Conservation (phyloP, 257 asterid species). For the Salvia hispanica region DNA sequence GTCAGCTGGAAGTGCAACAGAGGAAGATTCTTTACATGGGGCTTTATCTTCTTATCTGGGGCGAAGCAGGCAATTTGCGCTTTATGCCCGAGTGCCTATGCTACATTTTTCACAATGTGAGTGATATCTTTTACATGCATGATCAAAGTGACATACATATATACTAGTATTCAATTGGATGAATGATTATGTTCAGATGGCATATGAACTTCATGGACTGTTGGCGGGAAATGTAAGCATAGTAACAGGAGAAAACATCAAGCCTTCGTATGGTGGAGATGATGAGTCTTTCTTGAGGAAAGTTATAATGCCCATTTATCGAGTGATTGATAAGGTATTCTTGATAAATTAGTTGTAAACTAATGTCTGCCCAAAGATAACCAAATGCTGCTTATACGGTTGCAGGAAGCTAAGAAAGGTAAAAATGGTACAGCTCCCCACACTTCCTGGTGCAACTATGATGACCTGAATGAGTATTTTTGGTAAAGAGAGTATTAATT, state of each 20-base stretch:
- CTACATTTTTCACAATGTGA: slow-evolving; percentile 95
- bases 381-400: slow-evolving; percentile 30
- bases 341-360: slow-evolving; percentile 19
- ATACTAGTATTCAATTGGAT: not conserved
- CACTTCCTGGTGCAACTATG: slow-evolving; percentile 96
- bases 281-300: slow-evolving; percentile 85
- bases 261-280: slow-evolving; percentile 97
- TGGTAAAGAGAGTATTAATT: slow-evolving; percentile 53
- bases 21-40: slow-evolving; percentile 95
- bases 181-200: slow-evolving; percentile 68
- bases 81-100: slow-evolving; percentile 99
- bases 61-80: slow-evolving; percentile 96
- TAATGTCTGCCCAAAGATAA: slow-evolving; percentile 21
- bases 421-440: slow-evolving; percentile 90
- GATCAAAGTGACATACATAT: slow-evolving; percentile 19
- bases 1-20: slow-evolving; percentile 77
- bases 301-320: slow-evolving; percentile 87
- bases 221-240: slow-evolving; percentile 98
- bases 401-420: slow-evolving; percentile 79
- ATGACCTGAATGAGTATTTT: slow-evolving; percentile 90
- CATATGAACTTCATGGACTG: slow-evolving; percentile 97
- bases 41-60: slow-evolving; percentile 98
- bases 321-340: slow-evolving; percentile 83
- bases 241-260: slow-evolving; percentile 97
- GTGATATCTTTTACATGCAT: slow-evolving; percentile 36